Base-by-base conservation (phyloP, 1,284 basidiomycete genomes). In the Cryptococcus sp. region DNA sequence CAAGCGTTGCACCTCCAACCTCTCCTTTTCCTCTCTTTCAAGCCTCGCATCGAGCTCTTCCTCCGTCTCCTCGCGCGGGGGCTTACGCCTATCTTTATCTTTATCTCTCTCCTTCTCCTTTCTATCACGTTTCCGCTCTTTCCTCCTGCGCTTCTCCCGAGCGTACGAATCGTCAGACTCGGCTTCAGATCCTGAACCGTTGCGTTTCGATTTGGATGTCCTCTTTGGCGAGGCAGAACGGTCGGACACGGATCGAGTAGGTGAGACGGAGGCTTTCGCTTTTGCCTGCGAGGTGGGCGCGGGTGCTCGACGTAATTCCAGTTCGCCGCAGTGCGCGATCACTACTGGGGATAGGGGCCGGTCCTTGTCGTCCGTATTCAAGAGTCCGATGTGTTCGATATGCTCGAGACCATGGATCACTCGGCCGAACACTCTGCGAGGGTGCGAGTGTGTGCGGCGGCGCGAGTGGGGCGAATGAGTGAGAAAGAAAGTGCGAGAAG, bases 281-380 rank as follows among this genome's bases (percentile, higher is more conserved):
- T 56, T 59, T 25, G 45, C 19, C 10, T 35, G 55, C 41, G 10
- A n/a, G n/a, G n/a, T n/a, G n/a, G n/a, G 31, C 10, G 54, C 80
- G 22, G 52, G 62, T 11, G 54, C 80, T 65, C 81, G 81, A 45
- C 84, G 83, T 8, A 91, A 82, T 73, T 92, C 87, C 20, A 96
- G 85, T 76, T 96, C 90, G 22, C 93, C 93, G 57, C 89, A 92
- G 70, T 87, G 89, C 2, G 82, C 79, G 58, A 97, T 87, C n/a
- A 84, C 80, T 10, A 95, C 85, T 1, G 88, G 86, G 1, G 83
- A 80, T 3, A 83, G 75, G 0, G 93, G 93, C 3, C 87, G 82
- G 66, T 84, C 82, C 44, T 77, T 75, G 0, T 68, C 71, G 54
- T 79, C 79, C 0, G 78, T 80, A 6, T 73, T 61, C 10, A 80